Percentiles rank a stretch among this genome's conserved stretches.
These are phyloP conservation scores for Nakaseomyces nivariensis DNA, from an alignment of 1,139 yeast species.

Conservation along the genomic window DNA sequence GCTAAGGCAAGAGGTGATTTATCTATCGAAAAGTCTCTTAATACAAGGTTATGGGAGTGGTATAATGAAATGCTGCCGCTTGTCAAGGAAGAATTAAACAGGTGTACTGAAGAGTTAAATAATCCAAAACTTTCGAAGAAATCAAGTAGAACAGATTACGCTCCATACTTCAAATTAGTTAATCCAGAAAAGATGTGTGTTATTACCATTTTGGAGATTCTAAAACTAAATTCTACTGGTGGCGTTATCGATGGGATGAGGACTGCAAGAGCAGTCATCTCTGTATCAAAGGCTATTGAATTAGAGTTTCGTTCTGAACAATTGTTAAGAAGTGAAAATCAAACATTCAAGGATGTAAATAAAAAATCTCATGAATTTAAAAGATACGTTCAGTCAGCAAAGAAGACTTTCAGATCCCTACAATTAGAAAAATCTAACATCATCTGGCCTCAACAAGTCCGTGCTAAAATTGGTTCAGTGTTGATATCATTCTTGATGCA, in stretches of 20 bases:
- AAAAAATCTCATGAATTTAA: conserved; percentile 29
- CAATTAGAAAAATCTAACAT: conserved; percentile 31
- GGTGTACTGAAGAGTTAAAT: conserved; percentile 10
- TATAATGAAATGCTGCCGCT: conserved; percentile 54
- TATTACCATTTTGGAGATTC: conserved; percentile 70
- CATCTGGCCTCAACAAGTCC: conserved; percentile 56
- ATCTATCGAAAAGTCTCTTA: conserved; percentile 49
- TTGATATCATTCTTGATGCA: conserved; percentile 65
- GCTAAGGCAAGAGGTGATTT: conserved; percentile 55
- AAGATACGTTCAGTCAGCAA: conserved; percentile 30
- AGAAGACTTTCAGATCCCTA: conserved; percentile 29
- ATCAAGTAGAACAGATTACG: conserved; percentile 43
- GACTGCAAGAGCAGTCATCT: conserved; percentile 69
- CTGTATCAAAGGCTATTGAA: conserved; percentile 80
- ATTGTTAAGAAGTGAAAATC: conserved; percentile 48
- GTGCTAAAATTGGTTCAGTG: conserved; percentile 77
- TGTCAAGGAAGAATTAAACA: conserved; percentile 38
- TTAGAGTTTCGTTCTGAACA: conserved; percentile 68
- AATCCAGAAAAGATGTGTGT: conserved; percentile 76
- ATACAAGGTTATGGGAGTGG: conserved; percentile 75
- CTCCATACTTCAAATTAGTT: conserved; percentile 66
- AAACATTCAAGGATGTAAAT: conserved; percentile 35
- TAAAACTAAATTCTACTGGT: conserved; percentile 65
- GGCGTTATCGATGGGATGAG: conserved; percentile 79
- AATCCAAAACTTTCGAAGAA: conserved; percentile 4